phyloP scores from a whole-genome alignment of 2,329 filamentous ascomycete species.

The Ophiostoma sp. region DNA sequence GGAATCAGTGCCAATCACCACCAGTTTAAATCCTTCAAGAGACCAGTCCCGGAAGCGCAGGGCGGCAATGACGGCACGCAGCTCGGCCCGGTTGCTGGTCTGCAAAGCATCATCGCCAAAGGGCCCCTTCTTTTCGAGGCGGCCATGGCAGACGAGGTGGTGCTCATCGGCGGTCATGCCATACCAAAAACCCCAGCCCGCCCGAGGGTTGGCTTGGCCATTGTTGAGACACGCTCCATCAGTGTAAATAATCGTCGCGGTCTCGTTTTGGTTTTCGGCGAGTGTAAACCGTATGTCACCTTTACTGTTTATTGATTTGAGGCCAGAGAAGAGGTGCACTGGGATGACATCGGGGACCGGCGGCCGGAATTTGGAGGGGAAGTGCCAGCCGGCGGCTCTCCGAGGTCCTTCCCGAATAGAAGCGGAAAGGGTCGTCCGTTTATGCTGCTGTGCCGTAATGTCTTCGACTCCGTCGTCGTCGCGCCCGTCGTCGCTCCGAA shows the following conservation, averaged over 20 bases:
- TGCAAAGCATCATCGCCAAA: neutral
- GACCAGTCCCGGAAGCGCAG: neutral
- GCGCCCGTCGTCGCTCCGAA: no score
- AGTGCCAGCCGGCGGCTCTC: no score
- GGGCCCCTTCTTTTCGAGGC: neutral
- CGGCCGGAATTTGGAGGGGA: no score
- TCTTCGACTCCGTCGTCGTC: no score
- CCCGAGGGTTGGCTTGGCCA: neutral
- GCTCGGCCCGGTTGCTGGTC: neutral
- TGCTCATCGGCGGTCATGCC: neutral
- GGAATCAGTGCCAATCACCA: neutral
- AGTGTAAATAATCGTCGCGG: neutral
- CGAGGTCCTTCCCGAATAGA: no score
- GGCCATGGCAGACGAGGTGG: neutral
- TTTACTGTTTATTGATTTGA: no score
- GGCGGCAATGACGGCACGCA: neutral
- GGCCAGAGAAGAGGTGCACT: no score
- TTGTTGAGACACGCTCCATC: neutral
- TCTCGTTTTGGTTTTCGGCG: neutral
- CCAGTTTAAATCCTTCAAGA: neutral
- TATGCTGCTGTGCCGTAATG: no score
- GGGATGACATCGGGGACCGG: no score
- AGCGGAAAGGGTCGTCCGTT: no score
- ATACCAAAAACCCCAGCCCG: neutral
- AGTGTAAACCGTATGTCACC: no score